A percentile compares a stretch with the other conserved stretches of the same genome.
phyloP scores from a whole-genome alignment of 2,329 filamentous ascomycete genomes.

The Capronia americana region DNA sequence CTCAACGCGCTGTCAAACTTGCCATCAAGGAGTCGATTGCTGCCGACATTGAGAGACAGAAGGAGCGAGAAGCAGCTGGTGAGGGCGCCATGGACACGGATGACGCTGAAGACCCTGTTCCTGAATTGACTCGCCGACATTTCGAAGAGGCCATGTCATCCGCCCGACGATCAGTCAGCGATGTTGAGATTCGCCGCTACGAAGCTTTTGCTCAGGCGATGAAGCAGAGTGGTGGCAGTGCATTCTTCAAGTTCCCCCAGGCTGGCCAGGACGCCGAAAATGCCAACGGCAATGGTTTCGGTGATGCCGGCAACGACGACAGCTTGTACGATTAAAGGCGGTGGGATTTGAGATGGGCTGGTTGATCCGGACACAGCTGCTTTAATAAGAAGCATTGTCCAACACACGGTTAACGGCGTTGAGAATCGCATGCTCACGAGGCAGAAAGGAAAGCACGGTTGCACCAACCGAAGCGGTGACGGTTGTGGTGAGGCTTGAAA shows the following conservation, averaged over 20 bases:
- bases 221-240: constrained; percentile 95
- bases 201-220: constrained; percentile 98
- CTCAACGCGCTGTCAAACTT: constrained; percentile 97
- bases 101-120: constrained; percentile 83
- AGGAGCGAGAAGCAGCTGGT: constrained; percentile 84
- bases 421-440: constrained; percentile 9
- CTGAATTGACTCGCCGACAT: constrained; percentile 92
- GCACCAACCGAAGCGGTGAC: constrained; percentile 2
- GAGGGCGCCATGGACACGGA: constrained; percentile 84
- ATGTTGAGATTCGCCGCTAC: constrained; percentile 97
- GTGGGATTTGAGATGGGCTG: constrained; percentile 1
- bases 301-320: constrained; percentile 90
- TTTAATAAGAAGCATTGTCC: constrained; percentile 10
- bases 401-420: constrained; percentile 15
- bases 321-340: constrained; percentile 85
- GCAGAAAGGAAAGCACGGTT: constrained; percentile 2
- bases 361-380: background rate
- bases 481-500: constrained; percentile 1
- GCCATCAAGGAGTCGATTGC: constrained; percentile 97
- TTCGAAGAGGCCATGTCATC: constrained; percentile 99
- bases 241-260: constrained; percentile 95
- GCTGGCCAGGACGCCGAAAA: constrained; percentile 60
- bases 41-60: constrained; percentile 84
- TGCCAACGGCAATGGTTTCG: constrained; percentile 66
- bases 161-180: constrained; percentile 89